Evolutionary conservation across 192 early-diverging fungal genomes (phyloP).

Genomic region (Geosiphon pyriformis): DNA sequence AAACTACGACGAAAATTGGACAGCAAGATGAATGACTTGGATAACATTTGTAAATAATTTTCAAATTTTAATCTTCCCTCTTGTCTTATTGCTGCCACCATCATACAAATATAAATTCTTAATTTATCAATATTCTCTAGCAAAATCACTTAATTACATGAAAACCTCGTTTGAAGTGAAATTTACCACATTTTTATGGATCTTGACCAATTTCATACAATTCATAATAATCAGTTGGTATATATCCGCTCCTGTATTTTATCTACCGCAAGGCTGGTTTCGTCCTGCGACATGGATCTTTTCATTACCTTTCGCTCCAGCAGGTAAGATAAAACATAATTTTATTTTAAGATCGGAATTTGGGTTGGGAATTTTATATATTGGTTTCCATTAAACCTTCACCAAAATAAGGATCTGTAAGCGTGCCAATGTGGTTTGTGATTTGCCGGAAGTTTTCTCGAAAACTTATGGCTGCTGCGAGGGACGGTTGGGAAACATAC

Average conservation of each 20-base stretch:
- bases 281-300: constrained; percentile 64
- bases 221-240: constrained; percentile 61
- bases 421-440: constrained; percentile 71
- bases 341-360: background rate
- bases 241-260: constrained; percentile 66
- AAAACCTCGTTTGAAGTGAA: constrained; percentile 76
- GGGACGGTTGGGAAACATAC: constrained; percentile 1
- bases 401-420: constrained; percentile 57
- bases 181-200: constrained; percentile 63
- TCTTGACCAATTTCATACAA: constrained; percentile 56
- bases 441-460: constrained; percentile 56
- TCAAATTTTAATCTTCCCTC: background rate
- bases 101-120: background rate
- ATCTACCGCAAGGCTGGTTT: constrained; percentile 71
- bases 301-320: constrained; percentile 67
- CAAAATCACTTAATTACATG: constrained; percentile 55
- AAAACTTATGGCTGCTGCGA: background rate
- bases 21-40: constrained; percentile 61
- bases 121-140: background rate
- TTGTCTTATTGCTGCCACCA: background rate
- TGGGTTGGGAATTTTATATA: background rate
- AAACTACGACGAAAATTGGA: constrained; percentile 79
- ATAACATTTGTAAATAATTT: constrained; percentile 51
- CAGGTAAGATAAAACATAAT: constrained; percentile 39
- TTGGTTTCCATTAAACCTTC: background rate